Evolutionary conservation across 2,329 filamentous ascomycete genomes (phyloP).

Genomic region (Phialocephala subalpina): DNA sequence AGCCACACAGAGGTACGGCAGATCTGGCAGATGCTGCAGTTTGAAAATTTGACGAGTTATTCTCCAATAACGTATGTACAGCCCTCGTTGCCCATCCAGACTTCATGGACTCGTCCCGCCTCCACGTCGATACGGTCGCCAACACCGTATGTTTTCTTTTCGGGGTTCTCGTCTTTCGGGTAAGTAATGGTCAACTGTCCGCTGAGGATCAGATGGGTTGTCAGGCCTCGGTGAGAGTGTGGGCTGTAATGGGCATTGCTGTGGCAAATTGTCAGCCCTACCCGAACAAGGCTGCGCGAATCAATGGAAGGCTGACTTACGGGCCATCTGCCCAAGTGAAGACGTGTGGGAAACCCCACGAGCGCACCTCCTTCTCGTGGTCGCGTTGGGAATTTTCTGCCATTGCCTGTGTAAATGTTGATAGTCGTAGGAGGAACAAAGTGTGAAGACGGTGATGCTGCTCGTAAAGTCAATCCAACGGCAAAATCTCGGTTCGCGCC

Average conservation of each 20-base stretch:
- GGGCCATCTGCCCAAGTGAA: constrained; percentile 77
- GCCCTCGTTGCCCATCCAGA: constrained; percentile 71
- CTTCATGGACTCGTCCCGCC: constrained; percentile 69
- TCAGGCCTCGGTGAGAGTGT: constrained; percentile 69
- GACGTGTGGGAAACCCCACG: constrained; percentile 74
- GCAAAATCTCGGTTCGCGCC: constrained; percentile 6
- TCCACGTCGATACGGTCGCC: constrained; percentile 73
- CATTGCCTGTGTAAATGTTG: constrained; percentile 25
- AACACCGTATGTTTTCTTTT: constrained; percentile 65
- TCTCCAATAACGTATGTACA: constrained; percentile 75
- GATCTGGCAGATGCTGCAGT: neutral
- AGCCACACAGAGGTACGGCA: neutral
- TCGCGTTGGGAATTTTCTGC: constrained; percentile 51
- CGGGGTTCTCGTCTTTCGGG: constrained; percentile 61
- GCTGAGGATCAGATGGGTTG: constrained; percentile 73
- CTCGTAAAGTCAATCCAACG: neutral
- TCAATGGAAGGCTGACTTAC: constrained; percentile 54
- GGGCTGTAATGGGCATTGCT: constrained; percentile 75
- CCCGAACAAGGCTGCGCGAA: constrained; percentile 18
- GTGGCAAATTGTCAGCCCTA: constrained; percentile 34
- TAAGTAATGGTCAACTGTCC: constrained; percentile 74
- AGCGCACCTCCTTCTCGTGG: constrained; percentile 67
- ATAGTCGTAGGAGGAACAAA: neutral
- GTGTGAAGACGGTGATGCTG: neutral
- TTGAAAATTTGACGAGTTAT: constrained; percentile 40